These are phyloP conservation scores for Claviceps spartinae DNA, from an alignment of 2,329 filamentous ascomycete species.

Conservation along the genomic window DNA sequence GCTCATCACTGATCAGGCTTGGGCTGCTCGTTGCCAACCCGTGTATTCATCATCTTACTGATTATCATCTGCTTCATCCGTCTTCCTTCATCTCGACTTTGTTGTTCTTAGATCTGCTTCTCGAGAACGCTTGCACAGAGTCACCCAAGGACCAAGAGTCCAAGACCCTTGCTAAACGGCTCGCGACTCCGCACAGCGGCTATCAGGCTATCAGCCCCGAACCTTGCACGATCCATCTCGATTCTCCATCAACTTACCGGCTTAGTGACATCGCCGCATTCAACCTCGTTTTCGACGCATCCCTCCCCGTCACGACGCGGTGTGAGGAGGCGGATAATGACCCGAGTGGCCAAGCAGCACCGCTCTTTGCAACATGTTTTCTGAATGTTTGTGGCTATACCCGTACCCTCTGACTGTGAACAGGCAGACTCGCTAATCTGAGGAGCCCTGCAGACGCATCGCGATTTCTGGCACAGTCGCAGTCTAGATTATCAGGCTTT, in stretches of 20 bases:
- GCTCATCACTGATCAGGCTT: no score
- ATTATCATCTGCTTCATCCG: background rate
- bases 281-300: background rate
- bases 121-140: background rate
- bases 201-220: background rate
- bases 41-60: background rate
- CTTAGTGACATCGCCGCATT: background rate
- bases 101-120: background rate
- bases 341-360: slow-evolving; percentile 10
- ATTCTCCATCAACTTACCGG: background rate
- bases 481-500: slow-evolving; percentile 71
- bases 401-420: background rate
- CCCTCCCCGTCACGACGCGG: slow-evolving; percentile 1
- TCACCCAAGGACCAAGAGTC: background rate
- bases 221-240: background rate
- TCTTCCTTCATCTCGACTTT: background rate
- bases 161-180: background rate
- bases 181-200: background rate
- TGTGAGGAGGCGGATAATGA: slow-evolving; percentile 21
- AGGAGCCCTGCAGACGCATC: slow-evolving; percentile 61
- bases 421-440: background rate
- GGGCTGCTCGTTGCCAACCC: background rate
- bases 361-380: slow-evolving; percentile 32
- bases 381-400: slow-evolving; percentile 57
- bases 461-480: slow-evolving; percentile 89